Evolutionary conservation across 108 stramenopile genomes (phyloP).

Genomic region (Conticribra guillardii): DNA sequence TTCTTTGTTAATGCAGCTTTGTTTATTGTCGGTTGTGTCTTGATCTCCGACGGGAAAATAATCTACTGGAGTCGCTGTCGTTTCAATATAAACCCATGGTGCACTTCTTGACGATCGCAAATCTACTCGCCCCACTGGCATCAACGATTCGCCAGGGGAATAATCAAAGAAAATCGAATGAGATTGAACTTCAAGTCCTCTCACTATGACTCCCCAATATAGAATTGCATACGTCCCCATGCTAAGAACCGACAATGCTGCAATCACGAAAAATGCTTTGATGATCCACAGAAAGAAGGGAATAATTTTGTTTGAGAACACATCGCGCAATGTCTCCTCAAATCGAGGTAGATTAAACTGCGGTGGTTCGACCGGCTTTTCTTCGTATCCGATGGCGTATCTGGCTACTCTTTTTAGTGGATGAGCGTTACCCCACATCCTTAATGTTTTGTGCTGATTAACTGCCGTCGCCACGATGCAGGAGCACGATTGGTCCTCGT

Average conservation of each 20-base stretch:
- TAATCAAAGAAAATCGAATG: constrained; percentile 53
- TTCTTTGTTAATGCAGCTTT: too few relatives aligned
- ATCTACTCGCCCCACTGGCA: constrained; percentile 39
- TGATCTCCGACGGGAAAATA: too few relatives aligned
- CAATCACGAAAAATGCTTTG: constrained; percentile 16
- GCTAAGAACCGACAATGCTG: constrained; percentile 27
- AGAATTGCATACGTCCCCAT: constrained; percentile 28
- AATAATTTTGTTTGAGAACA: constrained; percentile 20
- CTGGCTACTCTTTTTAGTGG: constrained; percentile 15
- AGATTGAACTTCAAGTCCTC: constrained; percentile 48
- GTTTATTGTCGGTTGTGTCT: too few relatives aligned
- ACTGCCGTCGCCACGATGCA: too few relatives aligned
- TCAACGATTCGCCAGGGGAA: constrained; percentile 16
- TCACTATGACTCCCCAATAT: constrained; percentile 33
- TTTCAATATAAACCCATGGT: constrained; percentile 30
- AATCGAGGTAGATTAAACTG: constrained; percentile 9
- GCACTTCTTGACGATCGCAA: constrained; percentile 26
- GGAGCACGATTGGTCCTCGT: too few relatives aligned
- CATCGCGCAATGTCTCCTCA: constrained; percentile 19
- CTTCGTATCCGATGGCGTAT: constrained; percentile 20
- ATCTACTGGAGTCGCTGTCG: background rate
- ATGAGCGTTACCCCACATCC: background rate
- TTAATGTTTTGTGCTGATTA: too few relatives aligned
- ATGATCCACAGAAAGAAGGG: constrained; percentile 30
- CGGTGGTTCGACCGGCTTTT: background rate